Conservation (phyloP, 306 rosid species). For the Vicia sativa region DNA sequence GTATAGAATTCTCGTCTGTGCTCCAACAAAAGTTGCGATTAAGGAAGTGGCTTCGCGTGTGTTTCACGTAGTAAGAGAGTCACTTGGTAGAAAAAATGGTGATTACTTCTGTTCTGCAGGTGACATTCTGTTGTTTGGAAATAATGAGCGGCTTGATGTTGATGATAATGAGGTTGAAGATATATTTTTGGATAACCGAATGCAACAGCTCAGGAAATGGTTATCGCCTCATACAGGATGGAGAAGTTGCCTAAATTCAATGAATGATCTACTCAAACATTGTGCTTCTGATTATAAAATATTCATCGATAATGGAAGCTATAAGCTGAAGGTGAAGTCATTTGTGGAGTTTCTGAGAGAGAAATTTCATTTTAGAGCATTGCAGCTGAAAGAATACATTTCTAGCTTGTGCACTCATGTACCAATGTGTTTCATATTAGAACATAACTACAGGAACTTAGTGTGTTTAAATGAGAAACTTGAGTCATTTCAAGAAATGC, state of each 20-base stretch:
- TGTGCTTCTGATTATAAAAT: too few species aligned
- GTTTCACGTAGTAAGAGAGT: not conserved
- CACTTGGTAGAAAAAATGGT: not conserved
- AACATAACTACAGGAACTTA: not conserved
- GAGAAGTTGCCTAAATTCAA: too few species aligned
- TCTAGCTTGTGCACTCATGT: not conserved
- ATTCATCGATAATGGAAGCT: not conserved
- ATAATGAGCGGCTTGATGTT: too few species aligned
- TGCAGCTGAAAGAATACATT: not conserved
- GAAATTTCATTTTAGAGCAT: not conserved
- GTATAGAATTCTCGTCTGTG: slow-evolving; percentile 55
- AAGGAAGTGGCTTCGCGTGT: slow-evolving; percentile 11
- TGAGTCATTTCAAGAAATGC: slow-evolving; percentile 1
- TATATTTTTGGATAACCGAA: too few species aligned
- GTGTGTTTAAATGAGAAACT: not conserved
- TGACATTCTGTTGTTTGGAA: too few species aligned
- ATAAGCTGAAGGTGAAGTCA: not conserved
- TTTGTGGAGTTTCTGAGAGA: slow-evolving; percentile 9
- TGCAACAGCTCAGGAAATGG: too few species aligned
- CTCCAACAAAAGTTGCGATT: slow-evolving; percentile 39
- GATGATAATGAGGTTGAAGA: too few species aligned
- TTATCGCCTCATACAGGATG: too few species aligned
- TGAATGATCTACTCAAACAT: too few species aligned
- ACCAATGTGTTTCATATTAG: not conserved
- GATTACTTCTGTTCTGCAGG: too few species aligned